Percentiles rank a stretch among this genome's conserved stretches.
phyloP scores from a whole-genome alignment of 2,329 filamentous ascomycete species.

The Hortaea werneckii region DNA sequence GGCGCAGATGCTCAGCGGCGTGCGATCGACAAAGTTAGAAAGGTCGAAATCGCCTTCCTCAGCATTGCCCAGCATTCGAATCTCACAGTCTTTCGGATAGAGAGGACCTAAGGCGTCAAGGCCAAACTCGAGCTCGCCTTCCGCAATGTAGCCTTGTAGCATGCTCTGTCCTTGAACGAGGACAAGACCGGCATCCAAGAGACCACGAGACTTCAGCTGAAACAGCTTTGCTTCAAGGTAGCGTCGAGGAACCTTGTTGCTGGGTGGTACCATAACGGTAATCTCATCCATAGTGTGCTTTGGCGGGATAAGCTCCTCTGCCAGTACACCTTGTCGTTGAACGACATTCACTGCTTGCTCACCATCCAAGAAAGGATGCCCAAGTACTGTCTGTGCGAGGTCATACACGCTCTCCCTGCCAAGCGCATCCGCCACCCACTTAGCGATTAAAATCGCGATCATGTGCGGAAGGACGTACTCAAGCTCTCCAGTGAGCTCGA shows the following conservation, averaged over 20 bases:
- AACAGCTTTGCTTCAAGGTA: slow-evolving; percentile 37
- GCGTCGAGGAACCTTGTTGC: slow-evolving; percentile 33
- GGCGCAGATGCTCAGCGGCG: slow-evolving; percentile 41
- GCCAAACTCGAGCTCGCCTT: slow-evolving; percentile 44
- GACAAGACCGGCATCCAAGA: slow-evolving; percentile 50
- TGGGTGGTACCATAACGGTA: slow-evolving; percentile 37
- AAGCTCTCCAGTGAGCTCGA: slow-evolving; percentile 50
- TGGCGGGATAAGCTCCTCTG: slow-evolving; percentile 43
- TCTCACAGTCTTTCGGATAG: slow-evolving; percentile 23
- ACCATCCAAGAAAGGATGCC: slow-evolving; percentile 48
- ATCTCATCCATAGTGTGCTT: slow-evolving; percentile 47
- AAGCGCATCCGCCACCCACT: slow-evolving; percentile 48
- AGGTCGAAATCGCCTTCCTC: slow-evolving; percentile 34
- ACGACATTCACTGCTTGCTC: slow-evolving; percentile 39
- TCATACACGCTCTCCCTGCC: slow-evolving; percentile 48
- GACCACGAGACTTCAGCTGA: slow-evolving; percentile 38
- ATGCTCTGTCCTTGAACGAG: slow-evolving; percentile 40
- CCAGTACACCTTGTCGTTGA: slow-evolving; percentile 28
- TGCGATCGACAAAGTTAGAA: slow-evolving; percentile 43
- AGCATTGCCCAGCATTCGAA: slow-evolving; percentile 30
- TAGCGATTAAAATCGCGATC: slow-evolving; percentile 49
- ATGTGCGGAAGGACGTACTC: slow-evolving; percentile 48
- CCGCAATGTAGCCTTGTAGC: slow-evolving; percentile 46
- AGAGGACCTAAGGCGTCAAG: slow-evolving; percentile 29
- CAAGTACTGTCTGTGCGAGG: slow-evolving; percentile 48